Conservation (phyloP, 2,329 filamentous ascomycete species). For the Pseudopyricularia cyperi region DNA sequence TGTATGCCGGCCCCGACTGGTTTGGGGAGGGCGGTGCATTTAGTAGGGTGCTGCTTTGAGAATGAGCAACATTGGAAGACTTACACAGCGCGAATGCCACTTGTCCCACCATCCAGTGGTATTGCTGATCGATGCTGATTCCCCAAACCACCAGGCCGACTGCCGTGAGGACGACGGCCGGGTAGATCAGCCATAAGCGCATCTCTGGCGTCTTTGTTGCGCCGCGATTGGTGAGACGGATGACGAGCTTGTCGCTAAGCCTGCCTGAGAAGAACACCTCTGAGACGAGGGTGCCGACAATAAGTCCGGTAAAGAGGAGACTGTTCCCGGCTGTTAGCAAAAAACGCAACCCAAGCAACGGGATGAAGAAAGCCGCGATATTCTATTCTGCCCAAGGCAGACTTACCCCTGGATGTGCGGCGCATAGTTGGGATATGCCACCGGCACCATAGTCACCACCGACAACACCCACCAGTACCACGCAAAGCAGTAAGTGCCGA, state of each 20-base stretch:
- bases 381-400: too few relatives aligned
- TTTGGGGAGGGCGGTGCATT: not conserved
- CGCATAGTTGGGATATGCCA: slow-evolving; percentile 24
- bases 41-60: not conserved
- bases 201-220: slow-evolving; percentile 35
- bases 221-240: slow-evolving; percentile 24
- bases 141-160: slow-evolving; percentile 41
- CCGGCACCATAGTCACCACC: slow-evolving; percentile 37
- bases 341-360: too few relatives aligned
- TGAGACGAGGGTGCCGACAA: slow-evolving; percentile 36
- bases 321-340: not conserved
- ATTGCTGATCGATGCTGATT: slow-evolving; percentile 34
- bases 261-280: slow-evolving; percentile 37
- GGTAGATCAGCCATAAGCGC: slow-evolving; percentile 42
- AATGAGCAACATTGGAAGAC: slow-evolving; percentile 6
- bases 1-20: slow-evolving; percentile 40
- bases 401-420: slow-evolving; percentile 5
- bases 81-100: slow-evolving; percentile 40
- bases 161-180: slow-evolving; percentile 31
- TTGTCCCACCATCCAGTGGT: slow-evolving; percentile 45
- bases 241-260: slow-evolving; percentile 38
- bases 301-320: slow-evolving; percentile 37
- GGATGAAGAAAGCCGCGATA: not conserved
- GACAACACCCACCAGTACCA: slow-evolving; percentile 45
- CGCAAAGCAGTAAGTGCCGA: slow-evolving; percentile 35